These are phyloP conservation scores for Cyclocybe cylindracea DNA, from an alignment of 768 basidiomycete genomes.

Conservation along the genomic window DNA sequence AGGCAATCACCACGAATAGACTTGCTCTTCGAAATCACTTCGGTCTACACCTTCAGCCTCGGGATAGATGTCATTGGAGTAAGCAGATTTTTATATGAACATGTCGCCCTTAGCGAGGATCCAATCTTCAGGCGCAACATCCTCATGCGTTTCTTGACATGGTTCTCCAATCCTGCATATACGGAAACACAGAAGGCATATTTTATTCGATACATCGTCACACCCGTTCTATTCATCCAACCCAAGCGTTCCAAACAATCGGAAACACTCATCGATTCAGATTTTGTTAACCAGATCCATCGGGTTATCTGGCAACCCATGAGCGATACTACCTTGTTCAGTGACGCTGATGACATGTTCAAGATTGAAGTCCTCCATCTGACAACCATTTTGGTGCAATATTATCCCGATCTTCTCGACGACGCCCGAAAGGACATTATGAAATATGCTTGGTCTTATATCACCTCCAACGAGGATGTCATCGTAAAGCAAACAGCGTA, in stretches of 20 bases:
- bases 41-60: conserved; percentile 75
- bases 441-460: conserved; percentile 89
- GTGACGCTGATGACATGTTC: conserved; percentile 77
- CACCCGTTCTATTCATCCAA: conserved; percentile 82
- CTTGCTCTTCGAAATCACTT: conserved; percentile 85
- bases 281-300: conserved; percentile 71
- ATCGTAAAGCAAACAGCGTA: conserved; percentile 93
- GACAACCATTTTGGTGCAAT: conserved; percentile 85
- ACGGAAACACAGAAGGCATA: conserved; percentile 78
- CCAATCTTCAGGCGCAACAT: conserved; percentile 77
- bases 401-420: conserved; percentile 77
- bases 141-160: conserved; percentile 79
- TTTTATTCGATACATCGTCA: conserved; percentile 81
- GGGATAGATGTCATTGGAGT: conserved; percentile 80
- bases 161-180: conserved; percentile 70
- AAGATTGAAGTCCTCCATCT: conserved; percentile 90
- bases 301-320: conserved; percentile 82
- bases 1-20: conserved; percentile 78
- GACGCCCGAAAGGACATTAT: conserved; percentile 91
- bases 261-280: conserved; percentile 66
- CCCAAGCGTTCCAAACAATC: conserved; percentile 55
- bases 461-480: conserved; percentile 75
- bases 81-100: conserved; percentile 83
- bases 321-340: conserved; percentile 51
- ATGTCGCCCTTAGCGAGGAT: conserved; percentile 76